Evolutionary conservation across 257 asterid species (phyloP).

Genomic region (Solanum pinnatisectum): DNA sequence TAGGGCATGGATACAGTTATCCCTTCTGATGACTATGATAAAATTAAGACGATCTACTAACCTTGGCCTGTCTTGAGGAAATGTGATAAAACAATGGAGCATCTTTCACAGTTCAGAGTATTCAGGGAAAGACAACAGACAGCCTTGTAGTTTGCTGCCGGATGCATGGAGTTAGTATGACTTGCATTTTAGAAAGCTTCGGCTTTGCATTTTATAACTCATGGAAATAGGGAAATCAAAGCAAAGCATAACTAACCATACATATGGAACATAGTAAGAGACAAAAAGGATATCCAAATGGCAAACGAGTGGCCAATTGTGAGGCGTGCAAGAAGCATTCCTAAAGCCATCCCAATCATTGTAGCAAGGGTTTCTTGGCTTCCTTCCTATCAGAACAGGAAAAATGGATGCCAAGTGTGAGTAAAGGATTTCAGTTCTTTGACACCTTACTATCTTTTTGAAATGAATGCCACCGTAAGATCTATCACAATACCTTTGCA

Average conservation of each 20-base stretch:
- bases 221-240: conserved; percentile 3
- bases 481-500: conserved; percentile 55
- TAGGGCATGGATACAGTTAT: not conserved
- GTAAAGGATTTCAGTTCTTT: not conserved
- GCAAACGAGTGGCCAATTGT: conserved; percentile 68
- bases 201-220: not conserved
- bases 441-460: not conserved
- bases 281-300: conserved; percentile 86
- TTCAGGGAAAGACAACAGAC: conserved; percentile 76
- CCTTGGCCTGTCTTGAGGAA: conserved; percentile 78
- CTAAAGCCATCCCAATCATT: conserved; percentile 94
- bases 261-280: conserved; percentile 93
- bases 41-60: conserved; percentile 17
- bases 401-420: not conserved
- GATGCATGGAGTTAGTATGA: conserved; percentile 7
- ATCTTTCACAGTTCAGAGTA: conserved; percentile 73
- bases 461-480: not conserved
- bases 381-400: conserved; percentile 58
- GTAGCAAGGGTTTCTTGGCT: conserved; percentile 98
- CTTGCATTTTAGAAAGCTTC: conserved; percentile 9
- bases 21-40: not conserved
- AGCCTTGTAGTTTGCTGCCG: conserved; percentile 85
- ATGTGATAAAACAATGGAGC: conserved; percentile 57
- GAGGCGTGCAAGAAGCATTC: conserved; percentile 82
- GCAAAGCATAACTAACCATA: conserved; percentile 77